Conservation (phyloP, 2,329 filamentous ascomycete genomes). For the Plenodomus tracheiphilus region DNA sequence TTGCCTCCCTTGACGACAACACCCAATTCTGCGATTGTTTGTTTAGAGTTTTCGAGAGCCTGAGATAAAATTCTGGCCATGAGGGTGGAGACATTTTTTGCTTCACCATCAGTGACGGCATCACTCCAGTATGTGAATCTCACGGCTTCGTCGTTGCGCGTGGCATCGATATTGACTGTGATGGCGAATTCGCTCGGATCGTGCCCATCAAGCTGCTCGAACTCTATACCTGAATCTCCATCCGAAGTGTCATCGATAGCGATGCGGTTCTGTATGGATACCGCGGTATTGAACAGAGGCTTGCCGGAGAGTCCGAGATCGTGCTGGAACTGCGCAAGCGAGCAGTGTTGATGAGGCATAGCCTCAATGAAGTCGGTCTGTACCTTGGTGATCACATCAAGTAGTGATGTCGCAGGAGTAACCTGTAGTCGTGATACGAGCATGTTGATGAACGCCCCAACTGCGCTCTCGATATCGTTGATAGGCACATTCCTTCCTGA, state of each 20-base stretch:
- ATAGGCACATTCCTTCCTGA: constrained; percentile 51
- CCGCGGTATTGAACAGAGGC: constrained; percentile 53
- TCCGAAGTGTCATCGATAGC: constrained; percentile 6
- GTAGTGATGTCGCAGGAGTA: constrained; percentile 15
- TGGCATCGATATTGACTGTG: constrained; percentile 39
- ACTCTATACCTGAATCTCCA: constrained; percentile 21
- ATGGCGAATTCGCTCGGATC: constrained; percentile 41
- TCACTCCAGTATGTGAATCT: constrained; percentile 40
- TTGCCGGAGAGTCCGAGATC: constrained; percentile 41
- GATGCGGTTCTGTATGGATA: constrained; percentile 41
- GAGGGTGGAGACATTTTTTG: constrained; percentile 27
- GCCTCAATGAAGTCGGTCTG: constrained; percentile 38
- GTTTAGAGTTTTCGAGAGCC: constrained; percentile 22
- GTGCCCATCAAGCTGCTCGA: constrained; percentile 33
- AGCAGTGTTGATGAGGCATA: constrained; percentile 39
- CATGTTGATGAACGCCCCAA: constrained; percentile 53
- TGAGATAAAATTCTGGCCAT: constrained; percentile 32
- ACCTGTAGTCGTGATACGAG: constrained; percentile 31
- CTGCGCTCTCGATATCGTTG: constrained; percentile 50
- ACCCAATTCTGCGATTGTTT: constrained; percentile 33
- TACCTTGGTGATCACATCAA: constrained; percentile 30
- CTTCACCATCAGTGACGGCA: constrained; percentile 31
- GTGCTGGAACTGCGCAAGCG: constrained; percentile 53
- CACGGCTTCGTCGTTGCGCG: constrained; percentile 33
- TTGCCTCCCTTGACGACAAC: constrained; percentile 17